phyloP scores from a whole-genome alignment of 441 rosid species.

The Gossypium schwendimanii region DNA sequence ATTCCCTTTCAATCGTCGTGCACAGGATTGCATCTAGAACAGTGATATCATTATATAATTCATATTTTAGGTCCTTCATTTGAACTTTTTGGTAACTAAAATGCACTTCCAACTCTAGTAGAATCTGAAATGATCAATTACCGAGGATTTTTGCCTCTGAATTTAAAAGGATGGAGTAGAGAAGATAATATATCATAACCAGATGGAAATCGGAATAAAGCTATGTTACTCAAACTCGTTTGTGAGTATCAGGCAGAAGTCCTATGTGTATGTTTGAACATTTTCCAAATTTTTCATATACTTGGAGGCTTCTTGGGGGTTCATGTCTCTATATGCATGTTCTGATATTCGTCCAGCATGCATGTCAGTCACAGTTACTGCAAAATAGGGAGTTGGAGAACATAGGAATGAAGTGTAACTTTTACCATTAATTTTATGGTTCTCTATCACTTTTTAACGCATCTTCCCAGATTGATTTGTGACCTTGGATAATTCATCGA shows the following conservation, averaged over 20 bases:
- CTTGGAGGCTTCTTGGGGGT: neutral
- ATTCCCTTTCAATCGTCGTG: neutral
- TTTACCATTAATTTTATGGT: neutral
- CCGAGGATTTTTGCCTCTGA: neutral
- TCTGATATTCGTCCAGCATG: neutral
- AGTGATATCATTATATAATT: neutral
- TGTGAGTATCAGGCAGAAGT: neutral
- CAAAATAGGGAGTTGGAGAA: neutral
- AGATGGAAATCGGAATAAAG: neutral
- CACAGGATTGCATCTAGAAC: neutral
- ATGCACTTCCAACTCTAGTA: neutral
- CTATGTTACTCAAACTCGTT: neutral
- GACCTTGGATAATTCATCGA: slow-evolving; percentile 1
- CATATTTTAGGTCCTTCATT: slow-evolving; percentile 1
- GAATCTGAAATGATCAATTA: neutral
- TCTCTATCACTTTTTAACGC: neutral
- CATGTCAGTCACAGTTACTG: neutral
- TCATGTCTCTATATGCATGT: neutral
- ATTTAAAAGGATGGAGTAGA: neutral
- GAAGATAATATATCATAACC: neutral
- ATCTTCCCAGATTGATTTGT: neutral
- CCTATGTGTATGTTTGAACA: neutral
- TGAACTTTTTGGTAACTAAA: neutral
- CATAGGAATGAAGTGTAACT: neutral
- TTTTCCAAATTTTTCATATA: neutral